Evolutionary conservation across 352 stramenopile genomes (phyloP), one percentile per base, ranked within the genome.

Genomic region (Globisporangium cylindrosporum): DNA sequence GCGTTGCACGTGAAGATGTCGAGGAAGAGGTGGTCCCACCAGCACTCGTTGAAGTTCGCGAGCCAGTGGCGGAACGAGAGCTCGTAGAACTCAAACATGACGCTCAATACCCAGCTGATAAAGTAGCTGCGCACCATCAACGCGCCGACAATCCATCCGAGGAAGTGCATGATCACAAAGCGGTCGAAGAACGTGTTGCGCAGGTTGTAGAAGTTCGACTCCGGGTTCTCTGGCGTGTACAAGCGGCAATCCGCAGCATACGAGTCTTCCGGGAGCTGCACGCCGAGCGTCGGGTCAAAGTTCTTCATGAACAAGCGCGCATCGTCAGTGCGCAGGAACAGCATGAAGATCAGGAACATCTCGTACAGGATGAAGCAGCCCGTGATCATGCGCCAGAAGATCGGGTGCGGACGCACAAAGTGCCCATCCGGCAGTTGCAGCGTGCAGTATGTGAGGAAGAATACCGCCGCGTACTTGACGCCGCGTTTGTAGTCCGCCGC

Each of bases 11-110:
- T 93, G 75, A 98, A 91, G 53, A 98, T 90, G 69, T 98, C 94
- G 57, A 98, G 84, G 64, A 98, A 92, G 34, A 98, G 59, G 61
- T 97, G 91, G 74, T 98, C 94, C 94, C 94, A 98, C 93, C 93
- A 98, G 78, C 94, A 98, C 75, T 98, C 94, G 70, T 97, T 93
- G 71, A 98, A 98, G 77, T 98, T 97, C 56, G 91, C 80, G 7
- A 97, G 85, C 79, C 95, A 96, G 77, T 97, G 90, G 66, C 90
- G 82, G 74, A 97, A 96, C 65, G 90, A 91, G 60, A 97, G 78
- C 73, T 94, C 90, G 70, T 93, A 94, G 43, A 92, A 77, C 70
- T 95, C 88, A 62, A 93, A 95, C 76, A 94, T 84, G 76, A 95
- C 73, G 67, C 84, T 93, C 18, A 95, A 56, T 3, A 83, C 80